Base-by-base conservation (phyloP, 345 rosid genomes). In the Triadica sebifera region DNA sequence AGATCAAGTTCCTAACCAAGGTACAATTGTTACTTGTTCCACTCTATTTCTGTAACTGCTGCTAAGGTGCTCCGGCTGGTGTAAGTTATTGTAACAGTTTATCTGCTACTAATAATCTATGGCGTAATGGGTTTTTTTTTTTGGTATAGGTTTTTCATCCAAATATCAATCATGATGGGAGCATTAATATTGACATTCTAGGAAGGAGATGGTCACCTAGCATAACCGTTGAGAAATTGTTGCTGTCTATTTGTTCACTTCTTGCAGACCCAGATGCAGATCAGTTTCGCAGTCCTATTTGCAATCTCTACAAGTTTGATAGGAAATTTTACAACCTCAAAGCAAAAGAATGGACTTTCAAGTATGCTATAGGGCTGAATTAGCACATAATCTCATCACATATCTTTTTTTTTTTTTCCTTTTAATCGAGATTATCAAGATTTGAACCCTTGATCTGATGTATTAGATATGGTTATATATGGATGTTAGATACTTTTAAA, bases 121-220 rank as follows among this genome's bases (percentile, higher is more conserved):
- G 34, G 34, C 1, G 24, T 22, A 56, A n/a, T 50, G 16, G 16
- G 2, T 12, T 50, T 50, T 50, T 10, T 50, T 12, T 50, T 50
- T 43, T 5, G 10, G 8, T 7, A 6, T 6, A 69, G 75, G 59
- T 72, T 38, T 73, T 38, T 20, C 70, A 73, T 65, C 76, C 76
- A 63, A 73, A 73, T n/a, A 55, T 73, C 8, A 63, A 37, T 13
- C 5, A 53, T n/a, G 76, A 73, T 64, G 76, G 76, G 15, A 73
- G 20, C 1, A 38, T 73, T 12, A 29, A 63, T 50, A 29, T 73
- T 20, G 76, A 73, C 39, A 73, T 73, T 12, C 43, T 64, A 5
- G 70, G 63, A 52, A 1, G 29, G 13, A 3, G 6, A 6, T 73
- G 76, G 76, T 11, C 58, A 8, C 69, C 76, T n/a, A 38, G 60